phyloP scores from a whole-genome alignment of 805 yeast genomes.

The Vanderwaltozyma tropicalis region DNA sequence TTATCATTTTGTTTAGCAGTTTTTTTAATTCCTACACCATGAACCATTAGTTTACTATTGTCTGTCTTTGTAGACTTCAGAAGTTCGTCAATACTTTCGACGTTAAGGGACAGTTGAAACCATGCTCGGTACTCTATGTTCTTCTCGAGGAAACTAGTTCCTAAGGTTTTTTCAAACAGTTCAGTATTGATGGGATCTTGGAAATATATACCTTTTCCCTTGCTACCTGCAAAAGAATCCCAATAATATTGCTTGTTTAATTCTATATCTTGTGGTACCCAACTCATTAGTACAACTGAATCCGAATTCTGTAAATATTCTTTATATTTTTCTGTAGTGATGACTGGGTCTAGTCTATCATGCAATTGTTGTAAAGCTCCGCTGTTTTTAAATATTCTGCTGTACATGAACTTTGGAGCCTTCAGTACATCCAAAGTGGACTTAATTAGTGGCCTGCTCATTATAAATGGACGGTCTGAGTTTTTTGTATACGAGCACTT shows the following conservation, averaged over 20 bases:
- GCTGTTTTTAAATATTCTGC: no score
- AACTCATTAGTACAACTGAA: conserved; percentile 1
- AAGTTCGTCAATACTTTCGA: not conserved
- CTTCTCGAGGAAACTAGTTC: not conserved
- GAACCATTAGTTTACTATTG: not conserved
- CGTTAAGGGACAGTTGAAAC: not conserved
- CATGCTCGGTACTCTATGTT: not conserved
- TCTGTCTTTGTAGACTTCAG: not conserved
- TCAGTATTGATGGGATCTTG: not conserved
- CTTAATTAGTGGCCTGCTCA: not conserved
- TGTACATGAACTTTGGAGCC: conserved; percentile 2
- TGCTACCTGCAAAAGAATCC: conserved; percentile 4
- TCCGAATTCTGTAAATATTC: conserved; percentile 1
- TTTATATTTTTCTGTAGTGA: conserved; percentile 1
- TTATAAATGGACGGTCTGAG: no score
- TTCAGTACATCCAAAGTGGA: not conserved
- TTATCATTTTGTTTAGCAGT: not conserved
- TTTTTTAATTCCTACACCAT: conserved; percentile 2
- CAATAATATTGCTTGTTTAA: conserved; percentile 4
- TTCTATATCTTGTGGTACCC: not conserved
- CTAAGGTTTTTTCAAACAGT: conserved; percentile 1
- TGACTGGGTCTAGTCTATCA: no score
- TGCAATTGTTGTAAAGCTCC: no score
- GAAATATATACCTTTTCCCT: not conserved
- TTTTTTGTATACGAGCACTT: no score